These are phyloP conservation scores for Escovopsis weberi DNA, from an alignment of 2,329 filamentous ascomycete genomes.

Conservation along the genomic window DNA sequence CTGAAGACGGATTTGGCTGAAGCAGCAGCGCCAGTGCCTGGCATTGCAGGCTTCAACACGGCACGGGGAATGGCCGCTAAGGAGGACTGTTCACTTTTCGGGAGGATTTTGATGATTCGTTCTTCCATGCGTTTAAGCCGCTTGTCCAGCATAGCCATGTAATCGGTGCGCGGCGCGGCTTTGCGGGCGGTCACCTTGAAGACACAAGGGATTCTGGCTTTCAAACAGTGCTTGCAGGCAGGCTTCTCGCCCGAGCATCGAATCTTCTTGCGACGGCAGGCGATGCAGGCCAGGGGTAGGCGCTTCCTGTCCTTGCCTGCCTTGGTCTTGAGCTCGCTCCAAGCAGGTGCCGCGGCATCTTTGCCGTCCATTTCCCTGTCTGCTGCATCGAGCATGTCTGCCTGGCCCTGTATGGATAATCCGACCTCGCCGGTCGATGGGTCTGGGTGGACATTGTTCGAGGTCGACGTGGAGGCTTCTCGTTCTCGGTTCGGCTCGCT, in stretches of 20 bases:
- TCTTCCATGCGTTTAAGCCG: slow-evolving; percentile 95
- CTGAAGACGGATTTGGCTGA: slow-evolving; percentile 38
- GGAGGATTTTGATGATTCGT: slow-evolving; percentile 87
- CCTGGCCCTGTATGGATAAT: slow-evolving; percentile 28
- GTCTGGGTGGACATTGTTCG: slow-evolving; percentile 34
- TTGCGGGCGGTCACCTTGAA: slow-evolving; percentile 96
- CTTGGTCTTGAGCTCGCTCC: slow-evolving; percentile 78
- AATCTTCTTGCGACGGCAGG: slow-evolving; percentile 93
- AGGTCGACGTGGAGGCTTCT: slow-evolving; percentile 22
- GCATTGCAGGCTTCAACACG: slow-evolving; percentile 65
- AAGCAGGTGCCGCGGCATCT: slow-evolving; percentile 45
- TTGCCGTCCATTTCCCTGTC: slow-evolving; percentile 43
- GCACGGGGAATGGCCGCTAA: slow-evolving; percentile 58
- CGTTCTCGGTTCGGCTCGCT: slow-evolving; percentile 31
- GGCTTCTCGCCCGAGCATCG: slow-evolving; percentile 96
- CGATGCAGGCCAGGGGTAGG: slow-evolving; percentile 85
- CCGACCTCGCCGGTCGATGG: slow-evolving; percentile 45
- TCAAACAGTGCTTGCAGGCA: slow-evolving; percentile 87
- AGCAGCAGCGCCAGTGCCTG: slow-evolving; percentile 31
- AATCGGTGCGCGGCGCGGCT: slow-evolving; percentile 86
- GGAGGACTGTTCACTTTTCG: slow-evolving; percentile 65
- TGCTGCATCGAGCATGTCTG: slow-evolving; percentile 39
- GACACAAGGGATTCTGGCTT: slow-evolving; percentile 86
- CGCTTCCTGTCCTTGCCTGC: slow-evolving; percentile 93
- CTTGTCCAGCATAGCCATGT: slow-evolving; percentile 98